Conservation (phyloP, 306 rosid species). For the Leucaena leucocephala region DNA sequence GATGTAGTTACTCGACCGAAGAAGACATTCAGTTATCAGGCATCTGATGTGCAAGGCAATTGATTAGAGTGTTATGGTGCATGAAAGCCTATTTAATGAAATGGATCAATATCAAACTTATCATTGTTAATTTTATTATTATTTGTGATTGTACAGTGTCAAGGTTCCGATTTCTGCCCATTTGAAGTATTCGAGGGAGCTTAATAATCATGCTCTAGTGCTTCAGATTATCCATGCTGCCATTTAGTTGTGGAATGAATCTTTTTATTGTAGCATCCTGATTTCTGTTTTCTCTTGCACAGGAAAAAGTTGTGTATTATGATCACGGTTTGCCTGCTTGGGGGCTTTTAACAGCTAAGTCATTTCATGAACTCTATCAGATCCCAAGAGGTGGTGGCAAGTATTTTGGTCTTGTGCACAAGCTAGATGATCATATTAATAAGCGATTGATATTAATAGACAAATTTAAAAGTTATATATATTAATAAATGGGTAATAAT, state of each 20-base stretch:
- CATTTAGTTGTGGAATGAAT: slow-evolving; percentile 12
- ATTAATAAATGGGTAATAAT: neutral
- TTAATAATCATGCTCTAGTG: slow-evolving; percentile 26
- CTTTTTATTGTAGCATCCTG: slow-evolving; percentile 5
- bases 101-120: neutral
- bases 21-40: too few relatives aligned
- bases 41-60: too few relatives aligned
- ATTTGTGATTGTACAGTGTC: neutral
- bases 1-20: too few relatives aligned
- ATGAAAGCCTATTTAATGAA: slow-evolving; percentile 4
- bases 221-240: slow-evolving; percentile 19
- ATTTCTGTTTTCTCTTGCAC: slow-evolving; percentile 17
- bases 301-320: slow-evolving; percentile 58
- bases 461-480: too few relatives aligned
- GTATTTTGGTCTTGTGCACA: too few relatives aligned
- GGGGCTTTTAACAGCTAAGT: too few relatives aligned
- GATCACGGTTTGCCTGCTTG: too few relatives aligned
- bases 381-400: too few relatives aligned
- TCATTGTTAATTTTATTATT: neutral
- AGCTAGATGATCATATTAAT: too few relatives aligned
- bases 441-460: too few relatives aligned
- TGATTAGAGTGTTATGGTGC: neutral
- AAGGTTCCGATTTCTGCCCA: slow-evolving; percentile 48
- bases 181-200: slow-evolving; percentile 77
- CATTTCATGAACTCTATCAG: too few relatives aligned